These are phyloP conservation scores for Thalia dealbata DNA, from an alignment of 176 grass and related monocot genomes.

Conservation along the genomic window DNA sequence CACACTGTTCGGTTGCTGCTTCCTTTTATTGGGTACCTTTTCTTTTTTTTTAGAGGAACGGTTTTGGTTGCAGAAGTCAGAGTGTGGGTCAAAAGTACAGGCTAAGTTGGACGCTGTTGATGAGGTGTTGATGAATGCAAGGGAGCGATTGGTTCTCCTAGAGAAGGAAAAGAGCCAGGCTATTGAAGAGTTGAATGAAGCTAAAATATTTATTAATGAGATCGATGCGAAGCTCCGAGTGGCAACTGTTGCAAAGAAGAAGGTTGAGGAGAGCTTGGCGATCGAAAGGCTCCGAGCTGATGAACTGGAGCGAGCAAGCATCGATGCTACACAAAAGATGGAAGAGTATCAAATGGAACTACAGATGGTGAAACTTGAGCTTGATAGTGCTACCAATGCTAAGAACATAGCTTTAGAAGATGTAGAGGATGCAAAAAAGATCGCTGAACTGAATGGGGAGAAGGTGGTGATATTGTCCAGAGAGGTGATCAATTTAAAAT, in stretches of 20 bases:
- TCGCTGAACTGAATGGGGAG: not conserved
- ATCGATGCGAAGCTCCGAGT: constrained; percentile 68
- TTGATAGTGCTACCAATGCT: not conserved
- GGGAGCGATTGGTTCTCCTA: constrained; percentile 43
- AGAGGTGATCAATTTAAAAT: not conserved
- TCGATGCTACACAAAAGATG: constrained; percentile 29
- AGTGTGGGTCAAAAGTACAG: too few species aligned
- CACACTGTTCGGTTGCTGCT: too few species aligned
- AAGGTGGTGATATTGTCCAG: not conserved
- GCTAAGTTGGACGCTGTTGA: constrained; percentile 43
- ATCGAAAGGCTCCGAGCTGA: constrained; percentile 79
- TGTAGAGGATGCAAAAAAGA: not conserved
- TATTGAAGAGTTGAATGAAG: constrained; percentile 47
- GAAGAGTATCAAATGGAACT: constrained; percentile 59
- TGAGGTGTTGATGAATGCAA: constrained; percentile 66
- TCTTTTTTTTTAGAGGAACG: too few species aligned
- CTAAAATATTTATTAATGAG: constrained; percentile 46
- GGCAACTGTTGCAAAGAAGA: constrained; percentile 53
- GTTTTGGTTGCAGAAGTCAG: constrained; percentile 6
- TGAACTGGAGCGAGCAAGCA: constrained; percentile 62
- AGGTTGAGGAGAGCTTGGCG: constrained; percentile 67
- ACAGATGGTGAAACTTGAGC: constrained; percentile 25
- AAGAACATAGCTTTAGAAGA: not conserved
- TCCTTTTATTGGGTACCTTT: too few species aligned
- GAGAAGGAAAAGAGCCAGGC: constrained; percentile 57